Base-by-base conservation (phyloP, 768 basidiomycete genomes). In the Nidularia pulvinata region DNA sequence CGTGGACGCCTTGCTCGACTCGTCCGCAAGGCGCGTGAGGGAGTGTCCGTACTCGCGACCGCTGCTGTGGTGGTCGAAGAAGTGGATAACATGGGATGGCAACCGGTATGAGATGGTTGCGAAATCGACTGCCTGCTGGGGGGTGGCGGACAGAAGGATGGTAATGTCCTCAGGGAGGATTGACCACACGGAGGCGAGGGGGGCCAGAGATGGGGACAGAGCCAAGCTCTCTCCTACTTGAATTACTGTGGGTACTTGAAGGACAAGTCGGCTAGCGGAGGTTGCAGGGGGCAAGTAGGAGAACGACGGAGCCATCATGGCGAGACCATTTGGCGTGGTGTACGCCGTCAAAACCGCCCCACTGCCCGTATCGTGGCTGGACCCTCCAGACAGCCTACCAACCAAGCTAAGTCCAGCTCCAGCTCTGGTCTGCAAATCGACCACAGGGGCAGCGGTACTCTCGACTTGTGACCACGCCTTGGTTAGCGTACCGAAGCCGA, bases 51-150 rank as follows among this genome's bases (percentile, higher is more conserved):
- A 72, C 70, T 98, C 94, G 25, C 96, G 86, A 34, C 86, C 77
- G 33, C 85, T 78, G 56, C 84, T 83, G 63, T 91, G 80, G 60
- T 96, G 91, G 69, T 98, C 95, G 64, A 98, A 95, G 42, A 98
- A 73, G 67, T 98, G 94, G 52, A 95, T 79, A 53, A 91, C 85
- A 68, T 96, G 92, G 42, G 73, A 80, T 16, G 72, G 66, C 48
- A 90, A 69, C 54, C 76, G 78, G 74, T 95, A 95, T n/a, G 93
- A 78, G 47, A 93, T 77, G 30, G 82, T 62, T 2, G 94, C 83
- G 52, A 93, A 82, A 61, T 93, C 89, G 46, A 87, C 80, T 13
- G 90, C 78, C 66, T 97, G 93, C 58, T 90, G 88, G 1, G 93
- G 85, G 3, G 90, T 87, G 2, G 93, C 86, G 37, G 94, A 95